Evolutionary conservation across 2,329 filamentous ascomycete genomes (phyloP), one percentile per base, ranked within the genome.

Genomic region (Exophiala mesophila): DNA sequence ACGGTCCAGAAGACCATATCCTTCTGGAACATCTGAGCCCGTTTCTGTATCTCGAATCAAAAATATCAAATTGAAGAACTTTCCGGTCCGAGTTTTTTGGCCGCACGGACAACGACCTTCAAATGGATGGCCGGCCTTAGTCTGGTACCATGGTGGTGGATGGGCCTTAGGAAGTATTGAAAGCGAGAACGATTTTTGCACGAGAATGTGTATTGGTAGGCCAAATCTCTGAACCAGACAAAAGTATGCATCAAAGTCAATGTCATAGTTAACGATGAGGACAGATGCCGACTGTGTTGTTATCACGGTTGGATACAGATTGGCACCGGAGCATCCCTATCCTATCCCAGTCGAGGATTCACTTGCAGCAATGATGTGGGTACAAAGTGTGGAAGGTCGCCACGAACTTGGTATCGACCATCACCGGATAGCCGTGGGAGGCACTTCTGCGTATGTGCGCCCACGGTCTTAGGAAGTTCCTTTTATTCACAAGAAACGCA

Each of bases 61-160:
- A n/a, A n/a, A n/a, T n/a, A n/a, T n/a, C n/a, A n/a, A n/a, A n/a
- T n/a, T n/a, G n/a, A n/a, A n/a, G n/a, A n/a, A n/a, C n/a, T n/a
- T n/a, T n/a, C n/a, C n/a, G n/a, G n/a, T n/a, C n/a, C n/a, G n/a
- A n/a, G n/a, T n/a, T n/a, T n/a, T n/a, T n/a, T n/a, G n/a, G n/a
- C n/a, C n/a, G n/a, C n/a, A n/a, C n/a, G n/a, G n/a, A n/a, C n/a
- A n/a, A n/a, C n/a, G n/a, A n/a, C n/a, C n/a, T n/a, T 8, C 52
- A 0, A 53, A 50, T 0, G 74, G 75, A 19, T 78, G 74, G 74
- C 74, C 75, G 2, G 65, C 72, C 6, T 67, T 73, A 55, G 50
- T 79, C 3, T 80, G 75, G 55, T 74, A 69, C 50, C 76, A 79
- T 52, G 76, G 75, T 3, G 74, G 74, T 1, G 75, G 74, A 3